Conservation (phyloP, 441 rosid genomes). For the Kokia cookei region DNA sequence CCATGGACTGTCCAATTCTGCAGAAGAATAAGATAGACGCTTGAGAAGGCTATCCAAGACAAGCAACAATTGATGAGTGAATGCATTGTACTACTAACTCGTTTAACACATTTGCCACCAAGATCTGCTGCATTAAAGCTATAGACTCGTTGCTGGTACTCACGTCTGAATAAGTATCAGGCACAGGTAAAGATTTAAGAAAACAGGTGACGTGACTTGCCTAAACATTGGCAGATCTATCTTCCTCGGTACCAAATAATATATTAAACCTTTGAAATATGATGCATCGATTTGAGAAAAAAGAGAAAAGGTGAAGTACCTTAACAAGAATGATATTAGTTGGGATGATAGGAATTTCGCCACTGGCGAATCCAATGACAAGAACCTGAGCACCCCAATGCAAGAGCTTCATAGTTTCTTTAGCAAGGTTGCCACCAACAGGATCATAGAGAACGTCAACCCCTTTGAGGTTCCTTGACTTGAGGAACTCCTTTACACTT, state of each 20-base stretch:
- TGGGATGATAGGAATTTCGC: constrained; percentile 75
- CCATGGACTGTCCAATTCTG: constrained; percentile 98
- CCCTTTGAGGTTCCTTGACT: constrained; percentile 68
- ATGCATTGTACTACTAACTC: neutral
- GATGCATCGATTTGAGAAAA: neutral
- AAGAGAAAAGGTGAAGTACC: constrained; percentile 32
- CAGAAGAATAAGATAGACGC: constrained; percentile 1
- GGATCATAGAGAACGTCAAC: constrained; percentile 90
- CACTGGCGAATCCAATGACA: constrained; percentile 88
- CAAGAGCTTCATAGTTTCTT: constrained; percentile 73
- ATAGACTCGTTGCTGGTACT: neutral
- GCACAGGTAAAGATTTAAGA: too few relatives aligned
- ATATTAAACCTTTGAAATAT: too few relatives aligned
- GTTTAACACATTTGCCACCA: neutral
- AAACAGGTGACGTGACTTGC: neutral
- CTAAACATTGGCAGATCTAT: neutral
- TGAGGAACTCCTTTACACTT: constrained; percentile 74
- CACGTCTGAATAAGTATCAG: too few relatives aligned
- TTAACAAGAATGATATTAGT: constrained; percentile 85
- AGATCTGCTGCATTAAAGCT: neutral
- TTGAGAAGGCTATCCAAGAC: neutral
- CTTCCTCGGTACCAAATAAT: neutral
- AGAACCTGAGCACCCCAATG: constrained; percentile 93
- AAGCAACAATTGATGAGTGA: neutral
- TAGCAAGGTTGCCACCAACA: constrained; percentile 79